These are phyloP conservation scores for Magnaporthiopsis incrustans DNA, from an alignment of 2,329 filamentous ascomycete species.

Conservation along the genomic window DNA sequence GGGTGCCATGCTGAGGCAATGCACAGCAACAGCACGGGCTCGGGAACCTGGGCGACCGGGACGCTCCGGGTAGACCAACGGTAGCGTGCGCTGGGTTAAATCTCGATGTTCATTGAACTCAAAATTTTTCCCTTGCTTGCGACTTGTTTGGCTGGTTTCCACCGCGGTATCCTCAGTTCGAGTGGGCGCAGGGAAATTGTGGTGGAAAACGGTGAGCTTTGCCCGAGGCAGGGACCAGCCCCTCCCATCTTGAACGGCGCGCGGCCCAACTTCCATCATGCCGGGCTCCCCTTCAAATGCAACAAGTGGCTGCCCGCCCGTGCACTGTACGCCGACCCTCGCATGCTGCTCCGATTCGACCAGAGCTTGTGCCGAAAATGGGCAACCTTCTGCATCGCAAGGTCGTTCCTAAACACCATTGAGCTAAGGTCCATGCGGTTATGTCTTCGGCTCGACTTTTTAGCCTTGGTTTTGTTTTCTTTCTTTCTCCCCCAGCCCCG, in stretches of 20 bases:
- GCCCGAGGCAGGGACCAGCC: not conserved
- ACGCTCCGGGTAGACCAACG: not conserved
- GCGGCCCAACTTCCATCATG: not conserved
- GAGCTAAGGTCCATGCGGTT: not conserved
- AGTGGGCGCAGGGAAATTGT: not conserved
- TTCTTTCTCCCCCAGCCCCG: not conserved
- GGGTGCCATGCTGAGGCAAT: not conserved
- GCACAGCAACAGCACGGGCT: not conserved
- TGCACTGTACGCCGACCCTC: not conserved
- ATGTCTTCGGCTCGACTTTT: not conserved
- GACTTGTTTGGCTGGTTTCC: not conserved
- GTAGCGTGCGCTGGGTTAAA: not conserved
- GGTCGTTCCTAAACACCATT: not conserved
- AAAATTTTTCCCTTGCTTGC: not conserved
- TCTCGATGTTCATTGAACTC: not conserved
- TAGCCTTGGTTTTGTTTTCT: not conserved
- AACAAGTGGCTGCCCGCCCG: not conserved
- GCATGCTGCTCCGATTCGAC: not conserved
- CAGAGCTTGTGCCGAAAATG: not conserved
- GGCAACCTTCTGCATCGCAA: not conserved
- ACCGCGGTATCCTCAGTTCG: not conserved
- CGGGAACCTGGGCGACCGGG: not conserved
- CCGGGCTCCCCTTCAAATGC: not conserved
- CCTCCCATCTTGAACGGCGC: not conserved
- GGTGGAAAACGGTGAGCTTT: not conserved